These are phyloP conservation scores for Pisolithus thermaeus DNA, from an alignment of 1,284 basidiomycete species.

Conservation along the genomic window DNA sequence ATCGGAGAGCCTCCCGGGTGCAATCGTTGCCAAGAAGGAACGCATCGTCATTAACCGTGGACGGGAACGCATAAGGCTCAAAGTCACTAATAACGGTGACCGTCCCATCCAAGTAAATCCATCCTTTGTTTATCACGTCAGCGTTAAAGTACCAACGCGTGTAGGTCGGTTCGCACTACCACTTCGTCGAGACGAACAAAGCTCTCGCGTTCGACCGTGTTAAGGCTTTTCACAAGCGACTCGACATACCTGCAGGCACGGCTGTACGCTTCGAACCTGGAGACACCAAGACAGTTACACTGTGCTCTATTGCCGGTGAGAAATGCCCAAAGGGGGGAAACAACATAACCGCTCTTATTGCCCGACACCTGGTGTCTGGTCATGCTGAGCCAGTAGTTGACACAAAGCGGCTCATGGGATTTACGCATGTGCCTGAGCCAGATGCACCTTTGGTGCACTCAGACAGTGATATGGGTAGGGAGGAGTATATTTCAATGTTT, in stretches of 20 bases:
- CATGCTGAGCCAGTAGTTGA: constrained; percentile 9
- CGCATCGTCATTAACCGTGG: constrained; percentile 74
- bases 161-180: constrained; percentile 90
- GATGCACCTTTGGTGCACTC: constrained; percentile 41
- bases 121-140: neutral
- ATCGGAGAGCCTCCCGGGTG: constrained; percentile 66
- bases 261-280: constrained; percentile 97
- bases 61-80: constrained; percentile 63
- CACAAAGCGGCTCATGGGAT: constrained; percentile 41
- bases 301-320: constrained; percentile 76
- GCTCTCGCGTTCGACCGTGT: constrained; percentile 80
- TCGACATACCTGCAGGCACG: constrained; percentile 92
- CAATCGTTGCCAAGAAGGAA: constrained; percentile 63
- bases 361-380: constrained; percentile 17
- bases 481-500: constrained; percentile 85
- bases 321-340: constrained; percentile 81
- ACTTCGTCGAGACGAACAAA: constrained; percentile 88
- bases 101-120: constrained; percentile 79
- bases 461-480: constrained; percentile 54
- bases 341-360: constrained; percentile 54
- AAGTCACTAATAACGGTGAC: constrained; percentile 91
- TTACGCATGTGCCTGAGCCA: constrained; percentile 59
- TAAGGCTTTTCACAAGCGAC: constrained; percentile 75
- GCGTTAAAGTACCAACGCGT: constrained; percentile 2
- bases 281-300: constrained; percentile 77